Evolutionary conservation across 1,284 basidiomycete genomes (phyloP).

Genomic region (Volvariella surrecta): DNA sequence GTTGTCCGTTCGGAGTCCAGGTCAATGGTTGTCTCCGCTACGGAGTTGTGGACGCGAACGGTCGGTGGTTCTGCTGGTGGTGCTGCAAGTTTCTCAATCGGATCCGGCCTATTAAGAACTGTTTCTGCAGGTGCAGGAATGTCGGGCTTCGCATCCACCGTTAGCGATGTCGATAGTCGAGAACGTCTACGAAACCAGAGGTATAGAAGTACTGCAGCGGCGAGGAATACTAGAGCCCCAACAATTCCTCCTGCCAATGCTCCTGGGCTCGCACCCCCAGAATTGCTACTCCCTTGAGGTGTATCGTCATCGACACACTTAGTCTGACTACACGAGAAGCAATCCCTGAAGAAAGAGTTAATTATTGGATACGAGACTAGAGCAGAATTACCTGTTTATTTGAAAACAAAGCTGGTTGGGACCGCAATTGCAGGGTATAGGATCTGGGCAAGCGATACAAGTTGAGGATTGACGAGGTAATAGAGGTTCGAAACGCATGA

Average conservation of each 20-base stretch:
- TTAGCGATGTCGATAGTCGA: constrained; percentile 18
- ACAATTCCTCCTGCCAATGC: constrained; percentile 69
- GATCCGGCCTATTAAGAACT: constrained; percentile 71
- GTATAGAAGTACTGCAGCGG: constrained; percentile 38
- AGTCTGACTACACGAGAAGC: constrained; percentile 42
- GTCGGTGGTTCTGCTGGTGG: constrained; percentile 26
- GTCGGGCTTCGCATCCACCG: constrained; percentile 43
- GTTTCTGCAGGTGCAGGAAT: constrained; percentile 63
- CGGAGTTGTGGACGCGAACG: constrained; percentile 39
- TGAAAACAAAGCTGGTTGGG: constrained; percentile 47
- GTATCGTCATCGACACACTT: constrained; percentile 31
- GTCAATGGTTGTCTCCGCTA: constrained; percentile 44
- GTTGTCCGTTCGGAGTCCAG: constrained; percentile 42
- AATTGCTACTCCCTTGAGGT: constrained; percentile 13
- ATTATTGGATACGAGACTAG: constrained; percentile 10
- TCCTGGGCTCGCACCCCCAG: constrained; percentile 48
- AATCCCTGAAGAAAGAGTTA: constrained; percentile 34
- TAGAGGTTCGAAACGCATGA: constrained; percentile 45
- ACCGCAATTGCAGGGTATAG: constrained; percentile 46
- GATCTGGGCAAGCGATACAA: constrained; percentile 34
- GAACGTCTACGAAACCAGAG: constrained; percentile 52
- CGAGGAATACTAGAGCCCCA: constrained; percentile 52
- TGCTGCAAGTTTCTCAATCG: constrained; percentile 50
- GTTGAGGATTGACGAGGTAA: constrained; percentile 25
- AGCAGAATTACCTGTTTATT: constrained; percentile 39